Evolutionary conservation across 345 rosid species (phyloP).

Genomic region (Camelina sativa): DNA sequence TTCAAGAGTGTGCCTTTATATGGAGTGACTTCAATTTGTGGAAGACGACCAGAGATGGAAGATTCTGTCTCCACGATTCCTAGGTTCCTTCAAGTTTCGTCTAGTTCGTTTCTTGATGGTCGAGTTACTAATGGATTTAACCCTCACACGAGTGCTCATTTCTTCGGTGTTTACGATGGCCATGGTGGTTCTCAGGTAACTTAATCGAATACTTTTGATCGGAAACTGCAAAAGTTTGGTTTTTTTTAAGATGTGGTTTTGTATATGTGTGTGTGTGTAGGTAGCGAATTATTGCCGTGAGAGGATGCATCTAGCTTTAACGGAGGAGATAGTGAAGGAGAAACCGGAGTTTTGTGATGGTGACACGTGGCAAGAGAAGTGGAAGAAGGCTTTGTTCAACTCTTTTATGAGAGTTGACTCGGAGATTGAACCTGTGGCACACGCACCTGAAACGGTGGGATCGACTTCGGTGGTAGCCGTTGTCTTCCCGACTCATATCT

Average conservation of each 20-base stretch:
- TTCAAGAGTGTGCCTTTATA: constrained; percentile 52
- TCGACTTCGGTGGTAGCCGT: constrained; percentile 86
- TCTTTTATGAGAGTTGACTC: constrained; percentile 70
- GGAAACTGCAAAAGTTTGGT: neutral
- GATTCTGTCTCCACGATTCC: constrained; percentile 67
- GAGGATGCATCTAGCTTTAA: constrained; percentile 67
- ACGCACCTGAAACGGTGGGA: constrained; percentile 74
- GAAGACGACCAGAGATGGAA: constrained; percentile 84
- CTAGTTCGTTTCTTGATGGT: constrained; percentile 40
- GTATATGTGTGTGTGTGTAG: constrained; percentile 38
- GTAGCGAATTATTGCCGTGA: constrained; percentile 70
- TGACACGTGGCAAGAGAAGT: constrained; percentile 55
- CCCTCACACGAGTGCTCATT: constrained; percentile 50
- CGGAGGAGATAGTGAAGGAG: constrained; percentile 61
- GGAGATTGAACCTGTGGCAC: constrained; percentile 48
- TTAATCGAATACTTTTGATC: neutral
- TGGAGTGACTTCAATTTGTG: constrained; percentile 69
- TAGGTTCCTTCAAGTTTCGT: constrained; percentile 52
- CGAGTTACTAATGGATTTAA: constrained; percentile 32
- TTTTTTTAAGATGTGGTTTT: constrained; percentile 16
- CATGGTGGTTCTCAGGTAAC: constrained; percentile 80
- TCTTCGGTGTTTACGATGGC: constrained; percentile 83
- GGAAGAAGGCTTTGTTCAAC: constrained; percentile 64
- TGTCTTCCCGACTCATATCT: constrained; percentile 58
- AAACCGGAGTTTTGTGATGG: constrained; percentile 44